Base-by-base conservation (phyloP, 1,139 yeast species). In the Suhomyces atakaporum region DNA sequence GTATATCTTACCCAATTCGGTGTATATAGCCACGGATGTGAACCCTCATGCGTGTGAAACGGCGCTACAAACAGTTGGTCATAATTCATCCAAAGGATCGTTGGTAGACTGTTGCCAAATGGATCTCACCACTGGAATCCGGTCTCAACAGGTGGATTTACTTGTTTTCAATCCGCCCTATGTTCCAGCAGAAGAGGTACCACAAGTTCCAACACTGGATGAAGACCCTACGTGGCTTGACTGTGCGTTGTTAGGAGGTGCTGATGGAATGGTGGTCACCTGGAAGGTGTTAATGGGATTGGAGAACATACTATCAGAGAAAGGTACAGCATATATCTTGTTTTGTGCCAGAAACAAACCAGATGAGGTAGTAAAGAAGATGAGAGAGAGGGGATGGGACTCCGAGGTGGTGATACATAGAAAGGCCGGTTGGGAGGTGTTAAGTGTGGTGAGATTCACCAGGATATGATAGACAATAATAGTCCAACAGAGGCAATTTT, bases 391-490 rank as follows among this genome's bases (percentile, higher is more conserved):
- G 25, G 81, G 82, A 0, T 87, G 95, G 94, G 39, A 39, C 0
- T 79, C 75, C 0, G 65, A 66, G 5, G 47, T 61, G 15, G 66
- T 85, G 2, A 70, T 79, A 7, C 68, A 72, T 35, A 69, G 96
- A 38, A 86, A 85, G 51, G 96, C 97, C 0, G 97, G 97, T 0
- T 88, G 97, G 96, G 98, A 92, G 59, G 92, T 85, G n/a, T 66
- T 92, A 25, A 77, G 87, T 42, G 83, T 92, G 10, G 72, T 81
- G 54, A 69, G 75, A 43, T 81, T 83, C 40, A 38, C 39, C 37
- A 51, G 48, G 40, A n/a, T 11, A 9, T 18, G 11, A 4, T 11
- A 21, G n/a, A 21, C 4, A 20, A 26, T 8, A 26, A 26, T 26
- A 26, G 20, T n/a, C n/a, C n/a, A n/a, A n/a, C n/a, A n/a, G n/a